phyloP scores from a whole-genome alignment of 2,329 filamentous ascomycete genomes.

The Aspergillus candidus region DNA sequence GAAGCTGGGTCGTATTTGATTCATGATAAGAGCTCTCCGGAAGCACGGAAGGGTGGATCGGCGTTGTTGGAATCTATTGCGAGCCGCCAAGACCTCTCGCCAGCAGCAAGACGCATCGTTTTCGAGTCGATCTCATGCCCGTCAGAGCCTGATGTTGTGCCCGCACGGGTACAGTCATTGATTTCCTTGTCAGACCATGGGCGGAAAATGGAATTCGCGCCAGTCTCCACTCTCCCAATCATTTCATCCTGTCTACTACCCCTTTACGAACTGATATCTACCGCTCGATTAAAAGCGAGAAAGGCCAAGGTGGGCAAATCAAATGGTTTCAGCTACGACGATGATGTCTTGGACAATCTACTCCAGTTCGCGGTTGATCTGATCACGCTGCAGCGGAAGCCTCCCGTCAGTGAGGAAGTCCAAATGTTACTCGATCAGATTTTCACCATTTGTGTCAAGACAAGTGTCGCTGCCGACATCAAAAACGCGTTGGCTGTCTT shows the following conservation, averaged over 20 bases:
- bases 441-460: constrained; percentile 37
- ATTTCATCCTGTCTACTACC: constrained; percentile 36
- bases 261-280: constrained; percentile 33
- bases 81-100: constrained; percentile 34
- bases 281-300: constrained; percentile 32
- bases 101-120: constrained; percentile 27
- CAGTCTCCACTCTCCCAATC: constrained; percentile 34
- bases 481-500: constrained; percentile 39
- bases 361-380: constrained; percentile 39
- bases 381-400: constrained; percentile 37
- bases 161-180: constrained; percentile 34
- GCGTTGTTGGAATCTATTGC: constrained; percentile 33
- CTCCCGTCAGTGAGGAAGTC: constrained; percentile 31
- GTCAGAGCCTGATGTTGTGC: constrained; percentile 32
- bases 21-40: constrained; percentile 28
- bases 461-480: constrained; percentile 37
- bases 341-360: constrained; percentile 32
- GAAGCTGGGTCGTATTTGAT: constrained; percentile 35
- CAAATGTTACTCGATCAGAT: constrained; percentile 32
- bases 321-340: constrained; percentile 29
- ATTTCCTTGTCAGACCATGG: constrained; percentile 39
- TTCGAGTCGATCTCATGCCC: constrained; percentile 33
- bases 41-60: constrained; percentile 33
- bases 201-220: constrained; percentile 37
- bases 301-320: constrained; percentile 29